phyloP scores from a whole-genome alignment of 805 yeast genomes.

The Yamadazyma akitaensis region DNA sequence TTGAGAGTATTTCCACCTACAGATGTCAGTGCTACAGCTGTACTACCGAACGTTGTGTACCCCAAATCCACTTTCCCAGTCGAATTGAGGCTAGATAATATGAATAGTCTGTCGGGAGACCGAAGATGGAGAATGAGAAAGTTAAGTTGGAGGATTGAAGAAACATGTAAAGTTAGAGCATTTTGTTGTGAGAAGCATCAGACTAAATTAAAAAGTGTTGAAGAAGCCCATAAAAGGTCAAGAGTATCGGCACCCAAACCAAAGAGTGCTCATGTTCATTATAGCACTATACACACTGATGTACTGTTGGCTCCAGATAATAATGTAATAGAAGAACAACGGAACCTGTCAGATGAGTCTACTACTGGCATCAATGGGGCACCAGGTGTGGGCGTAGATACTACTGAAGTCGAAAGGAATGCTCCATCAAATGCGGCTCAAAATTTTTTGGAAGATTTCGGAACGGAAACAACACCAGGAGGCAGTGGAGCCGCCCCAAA shows the following conservation, averaged over 20 bases:
- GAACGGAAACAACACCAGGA: neutral
- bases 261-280: constrained; percentile 19
- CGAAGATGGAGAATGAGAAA: constrained; percentile 91
- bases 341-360: neutral
- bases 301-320: constrained; percentile 15
- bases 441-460: constrained; percentile 26
- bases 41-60: constrained; percentile 82
- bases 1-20: constrained; percentile 95
- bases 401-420: constrained; percentile 15
- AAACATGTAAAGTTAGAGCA: constrained; percentile 61
- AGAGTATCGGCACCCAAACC: constrained; percentile 5
- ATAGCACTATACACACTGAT: constrained; percentile 28
- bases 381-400: constrained; percentile 15
- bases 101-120: constrained; percentile 47
- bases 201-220: constrained; percentile 44
- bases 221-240: constrained; percentile 31
- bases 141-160: constrained; percentile 86
- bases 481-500: neutral
- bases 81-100: constrained; percentile 77
- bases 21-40: constrained; percentile 80
- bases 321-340: constrained; percentile 1
- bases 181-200: constrained; percentile 58
- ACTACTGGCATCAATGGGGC: constrained; percentile 13
- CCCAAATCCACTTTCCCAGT: constrained; percentile 85
- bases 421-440: constrained; percentile 24